Evolutionary conservation across 1,284 basidiomycete genomes (phyloP), one percentile per base, ranked within the genome.

Genomic region (Fistulina hepatica): DNA sequence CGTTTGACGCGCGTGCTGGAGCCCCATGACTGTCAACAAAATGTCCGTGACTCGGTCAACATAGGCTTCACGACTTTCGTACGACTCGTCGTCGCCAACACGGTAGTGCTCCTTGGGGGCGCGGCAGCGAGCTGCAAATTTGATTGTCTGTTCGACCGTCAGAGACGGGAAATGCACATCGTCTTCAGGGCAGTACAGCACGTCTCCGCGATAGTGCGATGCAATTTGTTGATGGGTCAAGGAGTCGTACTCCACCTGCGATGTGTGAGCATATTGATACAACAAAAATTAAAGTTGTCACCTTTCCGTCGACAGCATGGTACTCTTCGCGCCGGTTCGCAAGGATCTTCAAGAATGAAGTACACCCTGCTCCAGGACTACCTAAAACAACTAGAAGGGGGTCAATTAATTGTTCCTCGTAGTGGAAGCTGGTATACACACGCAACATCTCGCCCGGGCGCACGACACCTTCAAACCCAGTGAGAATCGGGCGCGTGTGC

Each of bases 131-230:
- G 73, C 62, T 3, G 78, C 67, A 48, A 81, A 73, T n/a, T 58
- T 52, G 16, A 79, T 54, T 2, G 76, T 80, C 52, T 75, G 67
- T 43, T 66, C 66, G 19, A 83, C 80, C 3, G 76, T 81, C 28
- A 84, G 66, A 6, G 73, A 75, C 0, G 80, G 72, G 52, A 81
- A 78, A 49, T 83, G 81, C 15, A 76, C 59, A 52, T 84, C 81
- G 55, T 76, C 73, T 49, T 77, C 73, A 0, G 73, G 71, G 43
- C 63, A 73, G 52, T 76, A 78, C 36, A 68, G 64, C 5, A 74
- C 67, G 47, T 78, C 76, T 26, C 76, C 75, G 10, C 75, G 68
- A 50, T 67, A 75, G 43, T 69, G 66, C 25, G 64, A 59, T 21
- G 52, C 47, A 31, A 78, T 55, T 16, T 73, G 60, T 2, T 59